Evolutionary conservation across 345 rosid genomes (phyloP), one percentile per base, ranked within the genome.

Genomic region (Syzygium oleosum): DNA sequence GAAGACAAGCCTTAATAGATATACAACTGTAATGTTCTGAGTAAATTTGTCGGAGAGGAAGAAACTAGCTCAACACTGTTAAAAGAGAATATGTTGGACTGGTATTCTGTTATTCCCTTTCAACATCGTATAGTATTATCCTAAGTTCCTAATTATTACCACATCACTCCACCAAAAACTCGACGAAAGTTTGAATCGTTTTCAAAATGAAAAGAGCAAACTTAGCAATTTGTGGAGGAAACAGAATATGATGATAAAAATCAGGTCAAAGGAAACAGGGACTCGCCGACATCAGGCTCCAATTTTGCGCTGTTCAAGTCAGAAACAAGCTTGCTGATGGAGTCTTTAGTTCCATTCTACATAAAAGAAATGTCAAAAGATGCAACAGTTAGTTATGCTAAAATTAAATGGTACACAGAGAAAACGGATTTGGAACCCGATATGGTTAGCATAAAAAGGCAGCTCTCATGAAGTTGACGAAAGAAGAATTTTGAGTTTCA

Each of bases 251-350:
- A 51, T 68, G 53, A 55, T 27, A 51, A 22, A n/a, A 23, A 55
- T 19, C 84, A 29, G 22, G 49, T 73, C 49, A 73, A 73, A 68
- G 46, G 54, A 88, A 51, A 41, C 85, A 53, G 25, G 49, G 86
- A 86, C 96, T 93, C 90, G 95, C 99, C 99, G 46, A 96, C 99
- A 93, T 98, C 98, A 84, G 93, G 61, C 94, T 96, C 99, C 97
- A 96, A 91, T 86, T 91, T 93, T 21, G 97, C 95, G 88, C 85
- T 90, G 92, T 96, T 98, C 92, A 98, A 92, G 90, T 98, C 99
- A 78, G 97, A 92, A 89, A 98, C 94, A 90, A 98, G 98, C 95
- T 96, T 98, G 63, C 89, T 90, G 85, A 96, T 96, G 89, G 99
- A 93, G 86, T 98, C 97, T 87, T 96, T 98, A 59, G 98, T 96